phyloP scores from a whole-genome alignment of 192 early-diverging fungal species.

The Coemansia sp. region DNA sequence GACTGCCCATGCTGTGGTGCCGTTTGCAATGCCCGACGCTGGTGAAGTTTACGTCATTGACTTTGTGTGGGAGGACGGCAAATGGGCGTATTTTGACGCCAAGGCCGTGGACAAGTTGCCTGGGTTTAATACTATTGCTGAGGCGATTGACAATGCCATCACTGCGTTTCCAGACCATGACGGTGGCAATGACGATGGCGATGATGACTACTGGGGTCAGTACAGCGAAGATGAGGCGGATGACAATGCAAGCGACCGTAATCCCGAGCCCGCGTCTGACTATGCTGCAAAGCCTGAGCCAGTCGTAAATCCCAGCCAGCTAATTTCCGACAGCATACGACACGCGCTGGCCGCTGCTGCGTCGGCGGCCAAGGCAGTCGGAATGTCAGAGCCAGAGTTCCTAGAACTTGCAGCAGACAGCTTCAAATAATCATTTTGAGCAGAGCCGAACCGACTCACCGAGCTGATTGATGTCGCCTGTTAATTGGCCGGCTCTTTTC shows the following conservation, averaged over 20 bases:
- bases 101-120: neutral
- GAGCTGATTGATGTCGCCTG: neutral
- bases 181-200: neutral
- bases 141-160: neutral
- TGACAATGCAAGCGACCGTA: constrained; percentile 2
- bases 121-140: neutral
- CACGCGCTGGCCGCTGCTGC: constrained; percentile 30
- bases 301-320: neutral
- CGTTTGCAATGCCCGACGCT: constrained; percentile 13
- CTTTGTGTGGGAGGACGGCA: constrained; percentile 17
- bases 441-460: neutral
- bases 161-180: neutral
- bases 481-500: neutral
- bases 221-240: constrained; percentile 8
- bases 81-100: constrained; percentile 35
- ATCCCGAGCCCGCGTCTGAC: neutral
- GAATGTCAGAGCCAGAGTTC: constrained; percentile 27
- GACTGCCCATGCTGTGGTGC: constrained; percentile 18
- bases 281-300: neutral
- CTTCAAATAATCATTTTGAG: neutral
- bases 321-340: constrained; percentile 8
- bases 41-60: constrained; percentile 10
- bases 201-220: constrained; percentile 38
- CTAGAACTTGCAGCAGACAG: constrained; percentile 4
- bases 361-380: constrained; percentile 12